phyloP scores from a whole-genome alignment of 2,329 filamentous ascomycete species.

The Pseudohalonectria lignicola region DNA sequence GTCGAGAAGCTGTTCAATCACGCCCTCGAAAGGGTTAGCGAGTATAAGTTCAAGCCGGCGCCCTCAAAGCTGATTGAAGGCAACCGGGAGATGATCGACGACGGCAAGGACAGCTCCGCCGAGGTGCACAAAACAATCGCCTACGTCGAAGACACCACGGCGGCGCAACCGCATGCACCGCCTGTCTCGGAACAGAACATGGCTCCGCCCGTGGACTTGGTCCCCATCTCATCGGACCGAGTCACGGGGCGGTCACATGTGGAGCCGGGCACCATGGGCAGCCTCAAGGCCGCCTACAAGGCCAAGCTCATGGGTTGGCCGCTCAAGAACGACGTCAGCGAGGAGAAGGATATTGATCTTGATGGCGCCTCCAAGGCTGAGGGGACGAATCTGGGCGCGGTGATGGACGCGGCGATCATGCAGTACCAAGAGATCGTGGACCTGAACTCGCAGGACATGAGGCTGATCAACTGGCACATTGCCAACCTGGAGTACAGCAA shows the following conservation, averaged over 20 bases:
- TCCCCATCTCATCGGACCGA: constrained; percentile 55
- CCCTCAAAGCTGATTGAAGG: constrained; percentile 66
- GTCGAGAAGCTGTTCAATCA: constrained; percentile 94
- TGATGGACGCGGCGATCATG: constrained; percentile 80
- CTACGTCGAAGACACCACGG: constrained; percentile 59
- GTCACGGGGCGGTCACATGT: constrained; percentile 64
- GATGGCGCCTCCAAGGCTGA: constrained; percentile 50
- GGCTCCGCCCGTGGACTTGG: constrained; percentile 41
- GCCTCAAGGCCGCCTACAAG: constrained; percentile 64
- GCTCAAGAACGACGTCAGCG: constrained; percentile 51
- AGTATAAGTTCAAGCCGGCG: constrained; percentile 72
- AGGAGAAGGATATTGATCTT: constrained; percentile 60
- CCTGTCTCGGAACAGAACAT: constrained; percentile 43
- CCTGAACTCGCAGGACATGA: constrained; percentile 74
- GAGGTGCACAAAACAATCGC: constrained; percentile 63
- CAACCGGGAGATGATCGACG: constrained; percentile 69
- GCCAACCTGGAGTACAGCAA: constrained; percentile 98
- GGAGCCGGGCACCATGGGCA: constrained; percentile 56
- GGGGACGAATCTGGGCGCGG: constrained; percentile 72
- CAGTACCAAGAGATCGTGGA: constrained; percentile 81
- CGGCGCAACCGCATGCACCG: constrained; percentile 44
- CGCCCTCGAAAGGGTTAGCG: constrained; percentile 80
- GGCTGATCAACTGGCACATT: constrained; percentile 94
- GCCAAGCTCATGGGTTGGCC: constrained; percentile 76
- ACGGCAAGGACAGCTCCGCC: constrained; percentile 65